These are phyloP conservation scores for Auxenochlorella pyrenoidosa DNA, from an alignment of 139 green algal species.

Conservation along the genomic window DNA sequence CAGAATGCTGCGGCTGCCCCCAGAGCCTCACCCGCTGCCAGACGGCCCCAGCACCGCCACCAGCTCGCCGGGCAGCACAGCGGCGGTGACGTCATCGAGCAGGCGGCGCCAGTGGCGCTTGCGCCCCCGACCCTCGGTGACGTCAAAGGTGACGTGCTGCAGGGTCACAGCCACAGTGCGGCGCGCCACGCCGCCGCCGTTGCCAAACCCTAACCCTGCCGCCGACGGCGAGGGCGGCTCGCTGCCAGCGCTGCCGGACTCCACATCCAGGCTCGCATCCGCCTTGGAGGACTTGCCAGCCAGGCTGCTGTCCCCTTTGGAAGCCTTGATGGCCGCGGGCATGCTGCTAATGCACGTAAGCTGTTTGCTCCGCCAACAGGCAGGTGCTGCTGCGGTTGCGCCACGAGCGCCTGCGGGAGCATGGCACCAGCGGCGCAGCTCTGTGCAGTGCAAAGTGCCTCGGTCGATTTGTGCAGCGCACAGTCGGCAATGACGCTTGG, in stretches of 20 bases:
- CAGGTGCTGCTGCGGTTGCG: too few species aligned
- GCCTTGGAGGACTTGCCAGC: not conserved
- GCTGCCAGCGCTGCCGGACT: not conserved
- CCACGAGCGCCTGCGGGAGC: too few species aligned
- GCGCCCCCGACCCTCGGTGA: not conserved
- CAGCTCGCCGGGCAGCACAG: not conserved
- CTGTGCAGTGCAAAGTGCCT: too few species aligned
- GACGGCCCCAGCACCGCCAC: conserved; percentile 8
- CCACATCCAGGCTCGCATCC: too few species aligned
- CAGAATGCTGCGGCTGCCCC: too few species aligned
- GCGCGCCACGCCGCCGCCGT: not conserved
- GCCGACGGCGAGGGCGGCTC: not conserved
- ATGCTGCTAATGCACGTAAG: too few species aligned
- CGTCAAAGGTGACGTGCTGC: not conserved
- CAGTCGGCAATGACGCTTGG: too few species aligned
- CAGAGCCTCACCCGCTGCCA: not conserved
- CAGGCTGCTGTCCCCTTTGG: not conserved
- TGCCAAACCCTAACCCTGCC: not conserved
- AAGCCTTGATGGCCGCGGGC: not conserved
- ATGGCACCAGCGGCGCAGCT: too few species aligned
- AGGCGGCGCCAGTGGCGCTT: not conserved
- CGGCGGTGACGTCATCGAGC: not conserved
- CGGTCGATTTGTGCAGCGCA: too few species aligned
- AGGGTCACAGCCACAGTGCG: not conserved
- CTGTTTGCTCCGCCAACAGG: too few species aligned